A percentile compares a stretch with the other conserved stretches of the same genome.
Evolutionary conservation across 805 yeast genomes (phyloP).

Genomic region (Vanderwaltozyma yarrowii): DNA sequence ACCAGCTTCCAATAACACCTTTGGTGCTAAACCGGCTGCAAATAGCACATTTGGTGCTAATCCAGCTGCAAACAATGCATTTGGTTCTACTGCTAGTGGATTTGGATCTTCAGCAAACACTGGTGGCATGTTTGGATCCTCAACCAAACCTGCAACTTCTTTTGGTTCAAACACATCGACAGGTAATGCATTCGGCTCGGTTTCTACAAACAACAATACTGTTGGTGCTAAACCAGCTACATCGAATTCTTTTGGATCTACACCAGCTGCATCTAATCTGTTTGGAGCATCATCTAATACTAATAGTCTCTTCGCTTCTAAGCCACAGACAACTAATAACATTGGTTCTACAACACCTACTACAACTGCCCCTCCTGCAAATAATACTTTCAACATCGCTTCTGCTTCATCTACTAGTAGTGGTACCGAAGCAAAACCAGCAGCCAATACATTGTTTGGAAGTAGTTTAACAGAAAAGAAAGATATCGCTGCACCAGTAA

Average conservation of each 20-base stretch:
- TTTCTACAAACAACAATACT: too few species aligned
- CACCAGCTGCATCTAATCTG: background rate
- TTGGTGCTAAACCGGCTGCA: constrained; percentile 10
- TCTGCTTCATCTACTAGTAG: too few species aligned
- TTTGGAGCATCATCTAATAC: background rate
- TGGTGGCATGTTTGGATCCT: too few species aligned
- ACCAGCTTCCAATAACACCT: constrained; percentile 10
- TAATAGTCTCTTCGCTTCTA: background rate
- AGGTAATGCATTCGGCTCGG: too few species aligned
- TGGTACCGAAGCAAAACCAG: constrained; percentile 1
- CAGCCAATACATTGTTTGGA: constrained; percentile 4
- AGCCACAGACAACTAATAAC: too few species aligned
- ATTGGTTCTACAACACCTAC: too few species aligned
- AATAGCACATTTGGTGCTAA: background rate
- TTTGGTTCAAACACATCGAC: background rate
- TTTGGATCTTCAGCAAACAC: background rate
- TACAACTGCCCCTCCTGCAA: too few species aligned
- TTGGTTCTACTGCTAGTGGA: too few species aligned
- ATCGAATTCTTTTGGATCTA: background rate
- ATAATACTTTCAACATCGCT: too few species aligned
- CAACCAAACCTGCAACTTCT: background rate
- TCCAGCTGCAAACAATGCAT: too few species aligned
- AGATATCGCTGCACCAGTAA: constrained; percentile 1
- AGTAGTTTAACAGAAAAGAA: background rate
- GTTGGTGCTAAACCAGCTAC: constrained; percentile 5